These are phyloP conservation scores for Verticillium nubilum DNA, from an alignment of 2,329 filamentous ascomycete genomes.

Conservation along the genomic window DNA sequence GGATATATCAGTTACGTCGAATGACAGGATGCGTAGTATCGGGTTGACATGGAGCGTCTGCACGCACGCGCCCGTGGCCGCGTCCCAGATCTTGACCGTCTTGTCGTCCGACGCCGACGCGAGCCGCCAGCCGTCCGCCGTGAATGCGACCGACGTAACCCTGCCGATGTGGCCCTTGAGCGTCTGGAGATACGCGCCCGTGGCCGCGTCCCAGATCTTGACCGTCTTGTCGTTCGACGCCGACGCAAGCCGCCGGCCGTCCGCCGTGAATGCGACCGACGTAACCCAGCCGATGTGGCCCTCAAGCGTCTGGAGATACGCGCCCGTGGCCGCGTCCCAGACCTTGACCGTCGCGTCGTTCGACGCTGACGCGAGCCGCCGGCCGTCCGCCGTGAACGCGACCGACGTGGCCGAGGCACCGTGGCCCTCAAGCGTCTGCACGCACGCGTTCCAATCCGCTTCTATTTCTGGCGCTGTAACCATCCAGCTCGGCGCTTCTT, in stretches of 20 bases:
- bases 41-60: background rate
- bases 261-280: background rate
- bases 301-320: constrained; percentile 11
- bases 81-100: constrained; percentile 4
- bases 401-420: constrained; percentile 4
- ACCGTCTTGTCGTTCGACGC: constrained; percentile 4
- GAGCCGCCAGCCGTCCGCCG: constrained; percentile 3
- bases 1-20: background rate
- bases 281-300: background rate
- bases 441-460: constrained; percentile 5
- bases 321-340: constrained; percentile 9
- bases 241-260: constrained; percentile 4
- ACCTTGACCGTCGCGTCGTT: constrained; percentile 9
- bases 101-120: constrained; percentile 4
- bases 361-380: constrained; percentile 10
- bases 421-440: constrained; percentile 16
- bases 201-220: too few relatives aligned
- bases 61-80: background rate
- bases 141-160: background rate
- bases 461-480: constrained; percentile 3
- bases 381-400: constrained; percentile 13
- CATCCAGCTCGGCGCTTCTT: constrained; percentile 13
- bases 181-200: background rate
- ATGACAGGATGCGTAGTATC: background rate
- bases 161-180: background rate